A percentile compares a stretch with the other conserved stretches of the same genome.
Evolutionary conservation across 768 basidiomycete genomes (phyloP).

Genomic region (Russula sp.): DNA sequence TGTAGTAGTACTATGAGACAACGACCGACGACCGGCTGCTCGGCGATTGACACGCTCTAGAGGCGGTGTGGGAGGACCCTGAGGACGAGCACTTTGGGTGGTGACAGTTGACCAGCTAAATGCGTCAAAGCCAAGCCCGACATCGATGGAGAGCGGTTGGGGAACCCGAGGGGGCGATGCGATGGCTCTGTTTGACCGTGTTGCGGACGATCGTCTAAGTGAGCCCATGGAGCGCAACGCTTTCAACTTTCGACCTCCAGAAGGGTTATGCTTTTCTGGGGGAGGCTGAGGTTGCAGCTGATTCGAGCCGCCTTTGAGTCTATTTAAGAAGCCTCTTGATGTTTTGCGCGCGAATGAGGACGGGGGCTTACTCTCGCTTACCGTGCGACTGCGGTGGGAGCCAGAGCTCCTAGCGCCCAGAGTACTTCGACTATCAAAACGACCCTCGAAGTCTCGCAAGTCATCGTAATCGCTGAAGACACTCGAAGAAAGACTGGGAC

Average conservation of each 20-base stretch:
- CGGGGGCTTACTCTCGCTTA: constrained; percentile 35
- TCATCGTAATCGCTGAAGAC: constrained; percentile 86
- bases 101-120: constrained; percentile 39
- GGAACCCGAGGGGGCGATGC: constrained; percentile 46
- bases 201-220: constrained; percentile 45
- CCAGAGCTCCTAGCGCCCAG: constrained; percentile 42
- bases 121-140: constrained; percentile 33
- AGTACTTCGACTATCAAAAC: constrained; percentile 77
- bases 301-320: constrained; percentile 46
- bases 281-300: constrained; percentile 43
- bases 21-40: constrained; percentile 56
- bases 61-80: constrained; percentile 32
- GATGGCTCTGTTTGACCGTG: constrained; percentile 25
- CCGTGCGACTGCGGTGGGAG: constrained; percentile 27
- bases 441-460: constrained; percentile 77
- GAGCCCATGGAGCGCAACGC: constrained; percentile 79
- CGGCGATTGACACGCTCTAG: constrained; percentile 32
- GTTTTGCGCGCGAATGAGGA: constrained; percentile 45
- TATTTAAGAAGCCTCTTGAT: constrained; percentile 61
- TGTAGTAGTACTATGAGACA: constrained; percentile 48
- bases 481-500: constrained; percentile 69
- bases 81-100: constrained; percentile 29
- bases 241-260: constrained; percentile 53
- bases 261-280: constrained; percentile 35
- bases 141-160: constrained; percentile 41